Evolutionary conservation across 257 asterid species (phyloP).

Genomic region (Petunia axillaris): DNA sequence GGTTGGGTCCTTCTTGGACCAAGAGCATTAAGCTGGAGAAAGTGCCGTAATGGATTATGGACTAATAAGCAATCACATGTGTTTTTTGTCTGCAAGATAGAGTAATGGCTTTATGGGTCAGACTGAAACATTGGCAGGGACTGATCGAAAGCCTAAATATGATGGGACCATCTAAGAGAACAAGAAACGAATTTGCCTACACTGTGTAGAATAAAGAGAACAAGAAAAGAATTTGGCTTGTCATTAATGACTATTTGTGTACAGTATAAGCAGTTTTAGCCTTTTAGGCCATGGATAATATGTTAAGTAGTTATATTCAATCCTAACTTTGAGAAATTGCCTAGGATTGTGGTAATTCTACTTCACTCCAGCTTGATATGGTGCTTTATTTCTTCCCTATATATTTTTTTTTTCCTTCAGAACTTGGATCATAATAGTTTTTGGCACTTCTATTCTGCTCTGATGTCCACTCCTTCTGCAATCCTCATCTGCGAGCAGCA

Average conservation of each 20-base stretch:
- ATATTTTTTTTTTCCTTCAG: neutral
- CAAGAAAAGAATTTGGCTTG: neutral
- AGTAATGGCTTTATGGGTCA: neutral
- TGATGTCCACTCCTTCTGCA: too few relatives aligned
- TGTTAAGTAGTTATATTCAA: too few relatives aligned
- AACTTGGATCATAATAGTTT: neutral
- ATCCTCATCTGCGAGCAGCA: neutral
- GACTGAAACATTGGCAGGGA: neutral
- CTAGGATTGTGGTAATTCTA: neutral
- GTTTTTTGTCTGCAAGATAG: neutral
- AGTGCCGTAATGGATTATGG: neutral
- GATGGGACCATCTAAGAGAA: neutral
- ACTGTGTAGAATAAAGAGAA: neutral
- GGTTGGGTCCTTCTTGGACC: neutral
- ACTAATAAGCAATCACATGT: neutral
- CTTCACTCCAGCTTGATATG: neutral
- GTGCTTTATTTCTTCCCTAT: neutral
- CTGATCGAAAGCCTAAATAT: neutral
- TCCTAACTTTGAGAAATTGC: neutral
- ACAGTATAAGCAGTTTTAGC: too few relatives aligned
- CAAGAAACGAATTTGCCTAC: neutral
- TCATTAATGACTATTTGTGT: neutral
- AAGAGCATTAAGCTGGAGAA: neutral
- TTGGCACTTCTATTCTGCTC: neutral
- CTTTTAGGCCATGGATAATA: too few relatives aligned